These are phyloP conservation scores for Trichocladium uniseriatum DNA, from an alignment of 495 filamentous ascomycete species.

Conservation along the genomic window DNA sequence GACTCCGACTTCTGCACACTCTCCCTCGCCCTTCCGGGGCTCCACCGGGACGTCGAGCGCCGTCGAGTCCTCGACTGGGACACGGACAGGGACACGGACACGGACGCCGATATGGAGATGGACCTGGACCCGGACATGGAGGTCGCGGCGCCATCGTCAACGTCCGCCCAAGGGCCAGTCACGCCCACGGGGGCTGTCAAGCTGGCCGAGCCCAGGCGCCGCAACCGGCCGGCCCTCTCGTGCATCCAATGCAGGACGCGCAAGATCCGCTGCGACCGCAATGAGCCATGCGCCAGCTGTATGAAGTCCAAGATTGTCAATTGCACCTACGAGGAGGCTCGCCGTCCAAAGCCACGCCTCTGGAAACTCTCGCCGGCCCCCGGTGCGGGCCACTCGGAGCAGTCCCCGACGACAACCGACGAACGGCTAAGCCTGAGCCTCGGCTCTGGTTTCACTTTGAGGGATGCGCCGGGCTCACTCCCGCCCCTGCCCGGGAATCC, in stretches of 20 bases:
- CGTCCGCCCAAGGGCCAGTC: conserved; percentile 2
- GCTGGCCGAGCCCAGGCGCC: conserved; percentile 22
- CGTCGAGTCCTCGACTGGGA: neutral
- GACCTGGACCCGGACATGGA: conserved; percentile 18
- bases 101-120: neutral
- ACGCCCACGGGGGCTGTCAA: conserved; percentile 6
- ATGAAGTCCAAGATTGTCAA: conserved; percentile 36
- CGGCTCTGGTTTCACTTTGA: conserved; percentile 6
- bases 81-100: neutral
- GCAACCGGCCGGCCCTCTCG: conserved; percentile 38
- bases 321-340: conserved; percentile 36
- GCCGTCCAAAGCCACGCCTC: conserved; percentile 24
- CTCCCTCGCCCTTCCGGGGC: conserved; percentile 4
- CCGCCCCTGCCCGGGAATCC: conserved; percentile 3
- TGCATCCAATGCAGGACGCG: conserved; percentile 46
- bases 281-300: conserved; percentile 43
- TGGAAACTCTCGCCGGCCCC: conserved; percentile 24
- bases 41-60: conserved; percentile 4
- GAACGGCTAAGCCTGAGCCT: conserved; percentile 5
- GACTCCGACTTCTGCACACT: neutral
- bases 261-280: conserved; percentile 49
- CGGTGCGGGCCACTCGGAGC: conserved; percentile 10
- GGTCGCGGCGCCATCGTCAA: conserved; percentile 5
- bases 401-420: conserved; percentile 9
- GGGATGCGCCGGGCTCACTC: conserved; percentile 4